Evolutionary conservation across 352 stramenopile species (phyloP).

Genomic region (Globisporangium perplexum): DNA sequence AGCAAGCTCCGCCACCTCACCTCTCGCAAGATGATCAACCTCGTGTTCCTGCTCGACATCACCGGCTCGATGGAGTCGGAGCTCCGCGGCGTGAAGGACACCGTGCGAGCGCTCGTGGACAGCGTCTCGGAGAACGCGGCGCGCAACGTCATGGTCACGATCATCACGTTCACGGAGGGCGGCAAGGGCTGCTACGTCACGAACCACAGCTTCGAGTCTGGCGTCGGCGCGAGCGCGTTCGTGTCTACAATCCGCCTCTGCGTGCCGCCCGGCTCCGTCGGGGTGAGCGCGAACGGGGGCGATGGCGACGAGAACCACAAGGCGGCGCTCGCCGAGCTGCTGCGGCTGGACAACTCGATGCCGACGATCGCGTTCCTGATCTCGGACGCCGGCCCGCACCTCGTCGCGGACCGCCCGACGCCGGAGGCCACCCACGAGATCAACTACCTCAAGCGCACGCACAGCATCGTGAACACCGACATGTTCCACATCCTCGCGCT

Average conservation of each 20-base stretch:
- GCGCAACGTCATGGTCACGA: constrained; percentile 52
- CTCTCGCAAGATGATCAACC: constrained; percentile 51
- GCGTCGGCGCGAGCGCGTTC: constrained; percentile 30
- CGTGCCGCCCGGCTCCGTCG: constrained; percentile 23
- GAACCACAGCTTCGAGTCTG: constrained; percentile 56
- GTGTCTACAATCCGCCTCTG: constrained; percentile 38
- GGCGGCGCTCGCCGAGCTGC: constrained; percentile 43
- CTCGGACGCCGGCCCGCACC: constrained; percentile 50
- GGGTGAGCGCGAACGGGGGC: constrained; percentile 37
- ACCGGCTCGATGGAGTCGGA: constrained; percentile 64
- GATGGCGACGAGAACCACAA: constrained; percentile 72
- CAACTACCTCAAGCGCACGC: constrained; percentile 35
- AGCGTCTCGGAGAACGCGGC: constrained; percentile 40
- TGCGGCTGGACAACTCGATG: constrained; percentile 39
- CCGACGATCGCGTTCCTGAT: constrained; percentile 66
- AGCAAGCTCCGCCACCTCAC: no score
- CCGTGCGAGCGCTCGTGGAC: constrained; percentile 40
- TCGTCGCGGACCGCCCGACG: constrained; percentile 26
- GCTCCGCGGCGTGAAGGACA: constrained; percentile 49
- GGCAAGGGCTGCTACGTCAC: constrained; percentile 50
- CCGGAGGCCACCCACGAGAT: constrained; percentile 34
- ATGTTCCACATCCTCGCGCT: constrained; percentile 45
- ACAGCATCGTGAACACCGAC: constrained; percentile 41
- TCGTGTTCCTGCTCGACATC: constrained; percentile 71
- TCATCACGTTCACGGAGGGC: constrained; percentile 69